Evolutionary conservation across 208 protist species (phyloP).

Genomic region (Strigomonas galati): DNA sequence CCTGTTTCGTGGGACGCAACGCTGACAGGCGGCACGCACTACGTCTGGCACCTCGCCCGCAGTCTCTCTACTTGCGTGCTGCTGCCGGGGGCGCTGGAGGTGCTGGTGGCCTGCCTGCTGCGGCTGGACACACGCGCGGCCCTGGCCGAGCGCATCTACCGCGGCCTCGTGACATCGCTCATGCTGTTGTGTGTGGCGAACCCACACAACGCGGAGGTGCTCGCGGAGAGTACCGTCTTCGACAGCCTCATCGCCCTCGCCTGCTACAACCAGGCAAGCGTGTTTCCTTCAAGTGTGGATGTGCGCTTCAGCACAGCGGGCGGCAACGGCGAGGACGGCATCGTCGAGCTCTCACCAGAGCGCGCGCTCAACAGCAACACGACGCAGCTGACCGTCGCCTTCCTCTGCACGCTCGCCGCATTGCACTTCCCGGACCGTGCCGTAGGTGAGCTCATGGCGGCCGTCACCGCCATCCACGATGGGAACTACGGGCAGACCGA

Average conservation of each 20-base stretch:
- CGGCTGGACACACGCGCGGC: slow-evolving; percentile 45
- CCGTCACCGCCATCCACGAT: slow-evolving; percentile 50
- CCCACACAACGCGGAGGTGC: slow-evolving; percentile 50
- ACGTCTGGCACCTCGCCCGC: slow-evolving; percentile 67
- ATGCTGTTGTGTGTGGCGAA: slow-evolving; percentile 66
- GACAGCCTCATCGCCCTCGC: slow-evolving; percentile 56
- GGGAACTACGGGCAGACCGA: slow-evolving; percentile 57
- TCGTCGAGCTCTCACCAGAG: slow-evolving; percentile 18
- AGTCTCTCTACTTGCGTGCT: slow-evolving; percentile 51
- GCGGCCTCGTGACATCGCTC: slow-evolving; percentile 53
- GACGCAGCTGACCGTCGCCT: slow-evolving; percentile 57
- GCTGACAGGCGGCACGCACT: slow-evolving; percentile 39
- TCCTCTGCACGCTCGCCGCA: slow-evolving; percentile 58
- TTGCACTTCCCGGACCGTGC: slow-evolving; percentile 34
- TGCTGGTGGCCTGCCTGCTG: slow-evolving; percentile 53
- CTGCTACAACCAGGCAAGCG: slow-evolving; percentile 51
- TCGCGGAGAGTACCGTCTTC: slow-evolving; percentile 47
- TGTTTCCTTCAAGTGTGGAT: slow-evolving; percentile 35
- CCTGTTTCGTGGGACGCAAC: slow-evolving; percentile 64
- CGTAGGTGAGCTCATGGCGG: slow-evolving; percentile 41
- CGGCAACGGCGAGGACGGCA: not conserved
- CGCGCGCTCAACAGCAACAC: slow-evolving; percentile 53
- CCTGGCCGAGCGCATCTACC: slow-evolving; percentile 60
- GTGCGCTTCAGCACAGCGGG: slow-evolving; percentile 4
- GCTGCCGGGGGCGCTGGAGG: slow-evolving; percentile 19